phyloP scores from a whole-genome alignment of 805 yeast genomes.

The Yarrowia osloensis region DNA sequence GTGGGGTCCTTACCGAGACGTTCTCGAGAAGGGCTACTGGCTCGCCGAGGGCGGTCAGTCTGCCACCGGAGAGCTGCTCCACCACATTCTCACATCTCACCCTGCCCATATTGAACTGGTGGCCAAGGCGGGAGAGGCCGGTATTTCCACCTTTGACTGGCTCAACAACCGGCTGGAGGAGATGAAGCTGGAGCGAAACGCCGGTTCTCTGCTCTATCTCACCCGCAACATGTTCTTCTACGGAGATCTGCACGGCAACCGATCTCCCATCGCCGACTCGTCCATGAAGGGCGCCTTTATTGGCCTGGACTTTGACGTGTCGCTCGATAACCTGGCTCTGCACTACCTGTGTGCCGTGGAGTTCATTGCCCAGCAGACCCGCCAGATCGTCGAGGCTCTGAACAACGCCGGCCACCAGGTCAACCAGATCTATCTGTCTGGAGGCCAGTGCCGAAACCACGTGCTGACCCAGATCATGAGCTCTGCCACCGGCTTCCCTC shows the following conservation, averaged over 20 bases:
- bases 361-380: constrained; percentile 95
- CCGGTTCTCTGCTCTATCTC: constrained; percentile 73
- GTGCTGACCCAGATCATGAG: constrained; percentile 86
- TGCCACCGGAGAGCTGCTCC: constrained; percentile 91
- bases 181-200: constrained; percentile 56
- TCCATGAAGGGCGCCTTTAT: constrained; percentile 88
- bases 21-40: constrained; percentile 88
- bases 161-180: constrained; percentile 74
- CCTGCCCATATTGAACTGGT: constrained; percentile 81
- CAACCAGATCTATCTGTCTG: constrained; percentile 80
- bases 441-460: constrained; percentile 95
- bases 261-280: constrained; percentile 97
- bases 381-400: constrained; percentile 90
- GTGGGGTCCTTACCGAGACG: constrained; percentile 98
- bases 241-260: constrained; percentile 95
- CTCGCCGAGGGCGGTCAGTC: constrained; percentile 99
- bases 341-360: constrained; percentile 93
- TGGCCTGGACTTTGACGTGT: constrained; percentile 89
- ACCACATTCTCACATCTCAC: constrained; percentile 83
- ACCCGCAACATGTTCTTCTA: constrained; percentile 87
- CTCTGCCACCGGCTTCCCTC: constrained; percentile 88
- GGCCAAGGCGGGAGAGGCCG: constrained; percentile 59
- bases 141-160: constrained; percentile 76
- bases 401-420: constrained; percentile 75
- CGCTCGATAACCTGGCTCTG: constrained; percentile 80